These are phyloP conservation scores for Talinum fruticosum DNA, from an alignment of 148 eudicot genomes.

Conservation along the genomic window DNA sequence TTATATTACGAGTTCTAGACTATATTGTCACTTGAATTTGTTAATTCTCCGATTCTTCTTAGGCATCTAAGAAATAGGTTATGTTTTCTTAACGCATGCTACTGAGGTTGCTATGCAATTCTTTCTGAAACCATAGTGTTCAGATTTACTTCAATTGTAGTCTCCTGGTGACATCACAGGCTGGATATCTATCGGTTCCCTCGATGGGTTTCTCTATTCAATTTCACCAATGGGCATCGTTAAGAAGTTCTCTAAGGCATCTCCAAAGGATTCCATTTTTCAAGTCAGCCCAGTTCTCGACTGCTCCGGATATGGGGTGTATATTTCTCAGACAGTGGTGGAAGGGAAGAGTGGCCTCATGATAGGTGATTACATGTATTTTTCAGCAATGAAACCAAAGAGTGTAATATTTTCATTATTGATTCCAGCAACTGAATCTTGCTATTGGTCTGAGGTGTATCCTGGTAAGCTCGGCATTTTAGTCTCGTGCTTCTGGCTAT, in stretches of 20 bases:
- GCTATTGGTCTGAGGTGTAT: slow-evolving; percentile 73
- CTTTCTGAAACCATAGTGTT: too few species aligned
- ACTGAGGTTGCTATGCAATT: too few species aligned
- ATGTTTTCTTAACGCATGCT: too few species aligned
- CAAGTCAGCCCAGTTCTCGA: slow-evolving; percentile 81
- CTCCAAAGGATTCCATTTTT: slow-evolving; percentile 41
- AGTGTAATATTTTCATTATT: slow-evolving; percentile 57
- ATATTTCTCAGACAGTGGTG: slow-evolving; percentile 66
- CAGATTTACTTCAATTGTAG: background rate
- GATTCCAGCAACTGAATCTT: slow-evolving; percentile 69
- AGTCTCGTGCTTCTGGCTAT: background rate
- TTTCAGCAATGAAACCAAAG: slow-evolving; percentile 70
- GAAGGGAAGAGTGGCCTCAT: slow-evolving; percentile 55
- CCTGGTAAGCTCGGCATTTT: slow-evolving; percentile 43
- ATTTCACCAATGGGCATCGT: slow-evolving; percentile 68
- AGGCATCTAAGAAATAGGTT: background rate
- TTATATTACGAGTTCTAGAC: background rate
- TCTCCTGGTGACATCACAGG: slow-evolving; percentile 38
- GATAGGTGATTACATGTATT: slow-evolving; percentile 40
- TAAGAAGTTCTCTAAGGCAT: slow-evolving; percentile 50
- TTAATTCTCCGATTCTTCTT: background rate
- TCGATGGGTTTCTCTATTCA: slow-evolving; percentile 81
- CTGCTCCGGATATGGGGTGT: slow-evolving; percentile 87
- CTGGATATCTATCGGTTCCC: slow-evolving; percentile 87
- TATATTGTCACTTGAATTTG: background rate